A percentile compares a stretch with the other conserved stretches of the same genome.
Conservation (phyloP, 1,284 basidiomycete species). For the Malassezia yamatoensis region DNA sequence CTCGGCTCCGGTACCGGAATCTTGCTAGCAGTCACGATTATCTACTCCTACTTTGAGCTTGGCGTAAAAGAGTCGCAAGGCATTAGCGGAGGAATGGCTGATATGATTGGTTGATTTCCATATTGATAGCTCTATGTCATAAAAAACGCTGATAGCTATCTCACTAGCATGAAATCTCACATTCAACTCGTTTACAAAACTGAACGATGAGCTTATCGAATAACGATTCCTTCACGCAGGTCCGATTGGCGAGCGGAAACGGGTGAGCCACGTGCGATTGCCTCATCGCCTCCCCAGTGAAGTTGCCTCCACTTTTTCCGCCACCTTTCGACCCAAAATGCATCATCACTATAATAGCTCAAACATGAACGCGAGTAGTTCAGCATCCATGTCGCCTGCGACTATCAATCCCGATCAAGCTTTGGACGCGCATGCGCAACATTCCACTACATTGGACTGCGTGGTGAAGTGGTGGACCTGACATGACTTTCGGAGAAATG, state of each 20-base stretch:
- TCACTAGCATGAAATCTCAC: no score
- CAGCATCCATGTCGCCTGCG: background rate
- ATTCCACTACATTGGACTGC: slow-evolving; percentile 12
- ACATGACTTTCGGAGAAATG: slow-evolving; percentile 18
- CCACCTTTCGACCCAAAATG: background rate
- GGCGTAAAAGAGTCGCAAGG: slow-evolving; percentile 44
- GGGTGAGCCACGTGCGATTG: slow-evolving; percentile 1
- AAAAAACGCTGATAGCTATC: no score
- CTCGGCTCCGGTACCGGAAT: slow-evolving; percentile 95
- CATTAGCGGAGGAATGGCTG: background rate
- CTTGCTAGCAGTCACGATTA: slow-evolving; percentile 92
- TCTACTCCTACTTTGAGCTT: slow-evolving; percentile 55
- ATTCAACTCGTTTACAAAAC: no score
- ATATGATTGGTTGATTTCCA: background rate
- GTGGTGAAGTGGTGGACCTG: slow-evolving; percentile 22
- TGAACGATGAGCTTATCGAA: no score
- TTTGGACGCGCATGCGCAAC: background rate
- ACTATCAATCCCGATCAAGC: background rate
- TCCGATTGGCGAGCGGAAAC: no score
- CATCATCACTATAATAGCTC: background rate
- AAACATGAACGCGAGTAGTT: background rate
- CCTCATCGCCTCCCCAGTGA: background rate
- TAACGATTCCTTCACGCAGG: no score
- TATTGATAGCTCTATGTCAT: background rate
- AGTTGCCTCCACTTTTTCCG: background rate